Percentiles rank a stretch among this genome's conserved stretches.
Evolutionary conservation across 2,329 filamentous ascomycete species (phyloP).

Genomic region (Fonsecaea pugnacius): DNA sequence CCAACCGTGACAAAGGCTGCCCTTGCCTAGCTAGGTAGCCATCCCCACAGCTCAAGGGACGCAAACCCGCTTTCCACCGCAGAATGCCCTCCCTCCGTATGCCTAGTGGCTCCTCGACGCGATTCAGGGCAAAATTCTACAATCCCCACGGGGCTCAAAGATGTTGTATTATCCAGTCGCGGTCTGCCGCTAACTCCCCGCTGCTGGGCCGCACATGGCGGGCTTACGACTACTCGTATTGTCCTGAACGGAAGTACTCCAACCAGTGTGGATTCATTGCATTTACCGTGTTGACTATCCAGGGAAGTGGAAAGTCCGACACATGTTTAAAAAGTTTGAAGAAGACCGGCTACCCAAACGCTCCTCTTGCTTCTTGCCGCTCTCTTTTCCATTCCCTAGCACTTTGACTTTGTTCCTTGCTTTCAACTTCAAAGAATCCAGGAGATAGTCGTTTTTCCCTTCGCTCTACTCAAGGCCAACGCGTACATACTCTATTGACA

Average conservation of each 20-base stretch:
- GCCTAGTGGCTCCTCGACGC: neutral
- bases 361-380: neutral
- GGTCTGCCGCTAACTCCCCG: neutral
- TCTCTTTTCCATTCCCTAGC: neutral
- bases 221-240: neutral
- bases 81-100: neutral
- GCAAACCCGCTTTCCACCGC: conserved; percentile 3
- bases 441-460: neutral
- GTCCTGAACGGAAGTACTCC: neutral
- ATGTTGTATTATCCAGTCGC: neutral
- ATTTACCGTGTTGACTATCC: neutral
- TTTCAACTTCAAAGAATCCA: neutral
- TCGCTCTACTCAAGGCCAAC: neutral
- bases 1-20: neutral
- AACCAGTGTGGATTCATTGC: neutral
- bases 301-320: neutral
- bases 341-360: neutral
- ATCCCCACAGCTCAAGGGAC: neutral
- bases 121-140: neutral
- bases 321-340: neutral
- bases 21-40: neutral
- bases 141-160: conserved; percentile 2
- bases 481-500: neutral
- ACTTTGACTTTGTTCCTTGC: neutral
- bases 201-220: neutral